A percentile compares a stretch with the other conserved stretches of the same genome.
These are phyloP conservation scores for Chrysoporthe deuterocubensis DNA, from an alignment of 2,329 filamentous ascomycete genomes.

Conservation along the genomic window DNA sequence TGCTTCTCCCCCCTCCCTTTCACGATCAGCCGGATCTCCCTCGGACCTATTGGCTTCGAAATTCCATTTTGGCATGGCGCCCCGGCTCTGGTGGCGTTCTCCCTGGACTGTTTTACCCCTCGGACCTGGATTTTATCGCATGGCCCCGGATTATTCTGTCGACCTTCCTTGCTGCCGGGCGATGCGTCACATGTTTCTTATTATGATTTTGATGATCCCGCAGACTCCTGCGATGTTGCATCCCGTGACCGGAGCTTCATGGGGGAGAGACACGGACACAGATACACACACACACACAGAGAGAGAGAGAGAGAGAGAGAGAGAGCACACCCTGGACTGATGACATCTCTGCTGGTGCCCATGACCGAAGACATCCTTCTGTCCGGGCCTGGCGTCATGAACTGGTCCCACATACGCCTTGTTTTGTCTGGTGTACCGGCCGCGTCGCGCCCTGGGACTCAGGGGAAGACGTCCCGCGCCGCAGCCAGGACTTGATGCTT, in stretches of 20 bases:
- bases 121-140: conserved; percentile 25
- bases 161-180: conserved; percentile 17
- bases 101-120: conserved; percentile 10
- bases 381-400: not conserved
- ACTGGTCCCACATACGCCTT: not conserved
- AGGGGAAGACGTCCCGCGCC: not conserved
- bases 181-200: conserved; percentile 5
- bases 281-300: not conserved
- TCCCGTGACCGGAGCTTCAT: conserved; percentile 35
- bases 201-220: conserved; percentile 21
- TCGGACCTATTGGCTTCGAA: conserved; percentile 6
- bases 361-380: not conserved
- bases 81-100: conserved; percentile 16
- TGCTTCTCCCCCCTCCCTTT: conserved; percentile 15
- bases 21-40: conserved; percentile 17
- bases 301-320: not conserved
- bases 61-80: conserved; percentile 23
- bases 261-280: conserved; percentile 14
- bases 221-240: conserved; percentile 14
- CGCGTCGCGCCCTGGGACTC: not conserved
- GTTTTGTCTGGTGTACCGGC: not conserved
- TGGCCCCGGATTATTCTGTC: conserved; percentile 18
- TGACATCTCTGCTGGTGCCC: not conserved
- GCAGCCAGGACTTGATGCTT: not conserved
- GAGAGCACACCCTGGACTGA: not conserved